Percentiles rank a stretch among this genome's conserved stretches.
These are phyloP conservation scores for Allium cepa DNA, from an alignment of 106 monocot genomes.

Conservation along the genomic window DNA sequence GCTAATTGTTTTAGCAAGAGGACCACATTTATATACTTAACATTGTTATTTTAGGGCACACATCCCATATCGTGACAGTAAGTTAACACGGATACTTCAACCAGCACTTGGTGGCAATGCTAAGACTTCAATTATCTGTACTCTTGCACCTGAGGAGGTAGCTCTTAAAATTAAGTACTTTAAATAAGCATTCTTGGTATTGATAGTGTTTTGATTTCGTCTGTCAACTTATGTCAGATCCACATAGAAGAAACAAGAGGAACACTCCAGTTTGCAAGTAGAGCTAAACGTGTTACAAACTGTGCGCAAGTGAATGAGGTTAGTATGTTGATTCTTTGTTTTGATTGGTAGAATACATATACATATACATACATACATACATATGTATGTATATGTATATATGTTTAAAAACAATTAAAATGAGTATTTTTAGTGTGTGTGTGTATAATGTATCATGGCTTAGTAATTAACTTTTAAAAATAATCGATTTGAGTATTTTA, in stretches of 20 bases:
- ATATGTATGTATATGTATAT: no score
- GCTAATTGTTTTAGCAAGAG: not conserved
- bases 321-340: not conserved
- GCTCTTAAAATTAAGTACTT: not conserved
- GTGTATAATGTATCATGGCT: no score
- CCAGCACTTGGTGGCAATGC: slow-evolving; percentile 94
- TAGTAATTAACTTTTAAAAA: no score
- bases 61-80: slow-evolving; percentile 95
- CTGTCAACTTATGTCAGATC: slow-evolving; percentile 25
- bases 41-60: slow-evolving; percentile 36
- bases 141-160: slow-evolving; percentile 97
- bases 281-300: slow-evolving; percentile 90
- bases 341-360: no score
- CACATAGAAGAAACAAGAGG: slow-evolving; percentile 90
- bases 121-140: slow-evolving; percentile 93
- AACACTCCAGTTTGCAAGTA: slow-evolving; percentile 95
- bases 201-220: no score
- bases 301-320: slow-evolving; percentile 99
- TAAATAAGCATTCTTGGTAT: no score
- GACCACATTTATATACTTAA: not conserved
- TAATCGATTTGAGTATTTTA: no score
- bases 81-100: slow-evolving; percentile 90
- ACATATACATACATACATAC: no score
- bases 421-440: no score
- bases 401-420: no score